Percentiles rank a stretch among this genome's conserved stretches.
Conservation (phyloP, 108 stramenopile genomes). For the Nannochloropsis oceanica region DNA sequence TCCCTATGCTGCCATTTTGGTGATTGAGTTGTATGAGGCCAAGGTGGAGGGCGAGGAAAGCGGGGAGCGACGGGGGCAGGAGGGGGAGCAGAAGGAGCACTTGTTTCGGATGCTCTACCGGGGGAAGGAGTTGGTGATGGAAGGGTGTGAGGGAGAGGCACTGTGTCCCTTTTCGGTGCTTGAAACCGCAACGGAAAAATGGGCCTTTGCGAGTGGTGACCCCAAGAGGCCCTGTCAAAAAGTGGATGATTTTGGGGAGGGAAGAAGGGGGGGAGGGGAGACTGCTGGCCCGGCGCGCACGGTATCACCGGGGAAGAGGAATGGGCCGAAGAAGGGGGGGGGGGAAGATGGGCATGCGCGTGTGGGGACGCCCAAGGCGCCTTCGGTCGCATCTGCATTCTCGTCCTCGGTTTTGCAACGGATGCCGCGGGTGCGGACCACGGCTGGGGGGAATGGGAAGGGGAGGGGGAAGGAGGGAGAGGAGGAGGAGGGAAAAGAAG, state of each 20-base stretch:
- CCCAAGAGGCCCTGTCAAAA: not conserved
- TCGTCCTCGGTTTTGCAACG: not conserved
- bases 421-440: not conserved
- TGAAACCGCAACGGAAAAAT: not conserved
- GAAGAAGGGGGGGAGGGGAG: not conserved
- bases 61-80: not conserved
- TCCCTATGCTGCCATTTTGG: slow-evolving; percentile 16
- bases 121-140: slow-evolving; percentile 5
- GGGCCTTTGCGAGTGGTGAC: not conserved
- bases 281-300: not conserved
- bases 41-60: not conserved
- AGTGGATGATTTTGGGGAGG: not conserved
- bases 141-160: slow-evolving; percentile 3
- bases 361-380: no score
- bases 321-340: not conserved
- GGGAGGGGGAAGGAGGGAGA: not conserved
- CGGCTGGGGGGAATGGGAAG: not conserved
- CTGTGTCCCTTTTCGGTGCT: not conserved
- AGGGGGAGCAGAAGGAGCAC: not conserved
- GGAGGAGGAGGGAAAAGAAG: not conserved
- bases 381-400: not conserved
- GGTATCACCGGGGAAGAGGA: not conserved
- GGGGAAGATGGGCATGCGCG: not conserved
- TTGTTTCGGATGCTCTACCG: slow-evolving; percentile 29
- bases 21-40: slow-evolving; percentile 26